A percentile compares a stretch with the other conserved stretches of the same genome.
phyloP scores from a whole-genome alignment of 371 early-diverging fungal species.

The Amoeboaphelidium occidentale region DNA sequence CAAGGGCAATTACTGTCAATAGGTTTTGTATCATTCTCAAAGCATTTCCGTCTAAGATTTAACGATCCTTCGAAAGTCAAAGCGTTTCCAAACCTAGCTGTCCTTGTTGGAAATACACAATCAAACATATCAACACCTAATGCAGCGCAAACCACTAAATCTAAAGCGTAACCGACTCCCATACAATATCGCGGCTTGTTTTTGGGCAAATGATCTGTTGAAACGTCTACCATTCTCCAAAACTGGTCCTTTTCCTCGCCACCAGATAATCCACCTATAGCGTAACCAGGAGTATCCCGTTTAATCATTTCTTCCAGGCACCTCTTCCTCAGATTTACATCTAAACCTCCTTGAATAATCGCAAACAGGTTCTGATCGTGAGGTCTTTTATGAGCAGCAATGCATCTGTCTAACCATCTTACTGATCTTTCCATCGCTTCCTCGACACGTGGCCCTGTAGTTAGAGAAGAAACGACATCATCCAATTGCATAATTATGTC shows the following conservation, averaged over 20 bases:
- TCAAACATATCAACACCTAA: conserved; percentile 93
- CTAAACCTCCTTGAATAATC: conserved; percentile 82
- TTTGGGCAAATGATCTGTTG: conserved; percentile 58
- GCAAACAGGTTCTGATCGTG: conserved; percentile 74
- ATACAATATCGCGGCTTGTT: conserved; percentile 84
- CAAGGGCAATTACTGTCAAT: conserved; percentile 69
- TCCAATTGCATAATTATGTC: conserved; percentile 97
- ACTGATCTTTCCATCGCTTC: conserved; percentile 82
- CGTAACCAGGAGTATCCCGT: conserved; percentile 69
- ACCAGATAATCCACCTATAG: conserved; percentile 85
- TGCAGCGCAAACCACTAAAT: conserved; percentile 74
- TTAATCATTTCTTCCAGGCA: conserved; percentile 69
- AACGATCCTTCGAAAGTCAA: conserved; percentile 55
- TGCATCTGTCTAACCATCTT: conserved; percentile 85
- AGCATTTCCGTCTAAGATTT: conserved; percentile 31
- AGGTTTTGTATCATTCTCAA: conserved; percentile 35
- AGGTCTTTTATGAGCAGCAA: conserved; percentile 43
- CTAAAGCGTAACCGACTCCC: conserved; percentile 92
- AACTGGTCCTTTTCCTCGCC: conserved; percentile 85
- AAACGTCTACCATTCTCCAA: conserved; percentile 48
- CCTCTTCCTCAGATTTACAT: conserved; percentile 37
- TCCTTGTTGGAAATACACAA: conserved; percentile 91
- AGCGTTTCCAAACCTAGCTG: conserved; percentile 83
- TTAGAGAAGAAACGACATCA: conserved; percentile 76
- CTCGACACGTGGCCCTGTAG: conserved; percentile 55